phyloP scores from a whole-genome alignment of 495 filamentous ascomycete genomes.

The Neurospora terricola region DNA sequence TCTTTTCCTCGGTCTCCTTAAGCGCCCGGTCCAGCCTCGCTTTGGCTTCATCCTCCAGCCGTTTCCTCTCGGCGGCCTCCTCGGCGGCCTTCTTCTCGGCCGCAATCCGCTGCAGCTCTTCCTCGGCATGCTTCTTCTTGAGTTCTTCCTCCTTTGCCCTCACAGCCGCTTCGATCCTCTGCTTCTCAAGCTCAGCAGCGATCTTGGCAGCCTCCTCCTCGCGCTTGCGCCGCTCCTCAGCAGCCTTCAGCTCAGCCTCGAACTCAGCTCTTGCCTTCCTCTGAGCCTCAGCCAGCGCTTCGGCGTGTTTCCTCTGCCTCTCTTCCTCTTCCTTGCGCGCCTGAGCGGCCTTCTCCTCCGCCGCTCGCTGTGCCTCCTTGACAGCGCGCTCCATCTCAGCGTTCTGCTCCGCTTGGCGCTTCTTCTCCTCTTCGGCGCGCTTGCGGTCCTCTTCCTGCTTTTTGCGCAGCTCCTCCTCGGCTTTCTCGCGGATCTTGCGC shows the following conservation, averaged over 20 bases:
- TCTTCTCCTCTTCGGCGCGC: conserved; percentile 24
- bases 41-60: conserved; percentile 30
- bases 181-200: conserved; percentile 10
- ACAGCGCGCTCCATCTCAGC: conserved; percentile 27
- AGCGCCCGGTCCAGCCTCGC: conserved; percentile 43
- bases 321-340: conserved; percentile 27
- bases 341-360: conserved; percentile 31
- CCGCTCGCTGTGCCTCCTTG: conserved; percentile 31
- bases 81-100: conserved; percentile 25
- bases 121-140: conserved; percentile 20
- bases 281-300: conserved; percentile 4
- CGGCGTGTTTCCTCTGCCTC: conserved; percentile 23
- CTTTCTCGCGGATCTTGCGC: conserved; percentile 33
- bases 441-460: conserved; percentile 28
- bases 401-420: conserved; percentile 21
- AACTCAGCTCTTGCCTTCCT: conserved; percentile 26
- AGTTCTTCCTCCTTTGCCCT: conserved; percentile 17
- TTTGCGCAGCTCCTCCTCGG: conserved; percentile 28
- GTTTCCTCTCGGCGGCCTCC: conserved; percentile 14
- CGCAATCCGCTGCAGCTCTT: conserved; percentile 20
- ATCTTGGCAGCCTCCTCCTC: conserved; percentile 13
- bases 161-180: conserved; percentile 25
- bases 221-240: conserved; percentile 28
- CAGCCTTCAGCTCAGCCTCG: conserved; percentile 32
- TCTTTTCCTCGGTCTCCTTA: conserved; percentile 37